Base-by-base conservation (phyloP, 371 early-diverging fungal genomes). In the Mycotypha africana region DNA sequence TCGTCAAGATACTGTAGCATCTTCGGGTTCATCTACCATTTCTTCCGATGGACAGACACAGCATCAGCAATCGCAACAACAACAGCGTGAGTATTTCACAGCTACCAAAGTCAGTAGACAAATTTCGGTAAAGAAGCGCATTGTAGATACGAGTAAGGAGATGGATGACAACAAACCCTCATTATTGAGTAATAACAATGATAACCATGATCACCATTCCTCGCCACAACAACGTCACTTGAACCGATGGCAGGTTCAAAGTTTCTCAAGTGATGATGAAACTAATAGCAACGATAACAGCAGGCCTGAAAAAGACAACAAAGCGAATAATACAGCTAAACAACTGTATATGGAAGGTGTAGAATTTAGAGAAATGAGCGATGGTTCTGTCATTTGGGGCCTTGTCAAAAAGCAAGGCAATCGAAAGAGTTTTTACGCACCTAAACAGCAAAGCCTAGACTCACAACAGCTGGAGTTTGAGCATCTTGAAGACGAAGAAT, bases 321-420 rank as follows among this genome's bases (percentile, higher is more conserved):
- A n/a, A n/a, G 8, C 28, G 5, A 28, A 28, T 28, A 8, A 5
- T 25, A 41, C 3, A 21, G 28, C 28, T 11, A 28, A 42, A 30
- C 47, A 46, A 0, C 22, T 22, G 23, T 43, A 50, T 23, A 22
- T 67, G 24, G 58, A 66, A 46, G 74, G 74, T 10, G 46, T 73
- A n/a, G 74, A 73, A 34, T 20, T 73, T 7, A 62, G 74, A 21
- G 74, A 73, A 41, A 68, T 69, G 67, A 69, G 69, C 36, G 74
- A 73, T 46, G 74, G 74, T 2, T 53, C 69, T 4, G 65, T 73
- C 12, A 47, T 61, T 8, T 73, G 69, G 66, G 74, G 67, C 16
- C 48, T 73, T 24, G 70, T 73, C 0, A 58, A 62, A 26, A 52
- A 57, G n/a, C 41, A 57, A 39, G 65, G 65, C 11, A 54, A 60